These are phyloP conservation scores for Hypoxylon crocopeplum DNA, from an alignment of 495 filamentous ascomycete genomes.

Conservation along the genomic window DNA sequence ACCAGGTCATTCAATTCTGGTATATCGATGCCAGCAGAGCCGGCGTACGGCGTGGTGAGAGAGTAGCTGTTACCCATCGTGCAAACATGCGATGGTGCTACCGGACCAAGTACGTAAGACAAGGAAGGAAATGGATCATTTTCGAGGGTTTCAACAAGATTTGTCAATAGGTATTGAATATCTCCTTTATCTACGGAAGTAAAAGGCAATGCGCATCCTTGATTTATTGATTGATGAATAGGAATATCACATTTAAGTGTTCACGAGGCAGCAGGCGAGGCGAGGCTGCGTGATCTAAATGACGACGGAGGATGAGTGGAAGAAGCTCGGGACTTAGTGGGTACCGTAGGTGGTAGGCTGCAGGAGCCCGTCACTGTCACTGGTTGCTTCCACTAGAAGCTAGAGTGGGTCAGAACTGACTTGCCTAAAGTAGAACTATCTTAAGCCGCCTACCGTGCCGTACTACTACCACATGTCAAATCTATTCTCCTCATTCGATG, in stretches of 20 bases:
- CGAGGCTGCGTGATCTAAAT: constrained; percentile 28
- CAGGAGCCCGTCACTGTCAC: background rate
- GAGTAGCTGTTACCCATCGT: constrained; percentile 98
- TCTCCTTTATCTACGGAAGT: background rate
- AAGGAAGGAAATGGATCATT: constrained; percentile 18
- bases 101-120: constrained; percentile 30
- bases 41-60: constrained; percentile 84
- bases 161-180: background rate
- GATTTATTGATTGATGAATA: constrained; percentile 17
- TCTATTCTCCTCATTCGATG: no score
- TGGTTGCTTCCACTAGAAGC: background rate
- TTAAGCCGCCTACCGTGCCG: no score
- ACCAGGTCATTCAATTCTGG: constrained; percentile 86
- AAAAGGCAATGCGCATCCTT: background rate
- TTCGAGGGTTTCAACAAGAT: constrained; percentile 17
- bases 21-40: constrained; percentile 90
- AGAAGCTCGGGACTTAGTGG: background rate
- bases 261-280: constrained; percentile 18
- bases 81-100: constrained; percentile 38
- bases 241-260: constrained; percentile 2
- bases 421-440: no score
- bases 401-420: background rate
- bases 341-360: background rate
- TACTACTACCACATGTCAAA: no score
- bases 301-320: constrained; percentile 8